Evolutionary conservation across 2,329 filamentous ascomycete genomes (phyloP).

Genomic region (Lachnellula arida): DNA sequence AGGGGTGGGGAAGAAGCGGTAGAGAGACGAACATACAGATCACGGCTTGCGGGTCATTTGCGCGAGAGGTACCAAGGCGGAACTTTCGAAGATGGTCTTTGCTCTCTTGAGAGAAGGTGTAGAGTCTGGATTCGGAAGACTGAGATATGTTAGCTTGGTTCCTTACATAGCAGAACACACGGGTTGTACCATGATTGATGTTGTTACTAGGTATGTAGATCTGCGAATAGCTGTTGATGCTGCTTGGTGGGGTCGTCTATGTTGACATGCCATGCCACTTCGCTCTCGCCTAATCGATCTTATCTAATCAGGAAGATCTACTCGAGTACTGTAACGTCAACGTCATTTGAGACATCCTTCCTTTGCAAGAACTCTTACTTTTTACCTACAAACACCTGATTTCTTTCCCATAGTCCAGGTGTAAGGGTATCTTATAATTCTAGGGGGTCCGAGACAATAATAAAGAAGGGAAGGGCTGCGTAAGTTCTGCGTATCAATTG

Average conservation of each 20-base stretch:
- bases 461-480: constrained; percentile 45
- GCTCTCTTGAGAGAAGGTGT: constrained; percentile 87
- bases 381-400: too few species aligned
- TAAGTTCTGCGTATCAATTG: constrained; percentile 26
- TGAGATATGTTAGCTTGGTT: constrained; percentile 4
- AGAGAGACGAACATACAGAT: constrained; percentile 69
- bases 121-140: constrained; percentile 77
- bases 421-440: too few species aligned
- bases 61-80: constrained; percentile 81
- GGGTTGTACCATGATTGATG: neutral
- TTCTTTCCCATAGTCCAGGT: too few species aligned
- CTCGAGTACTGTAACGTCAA: too few species aligned
- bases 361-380: too few species aligned
- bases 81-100: constrained; percentile 92
- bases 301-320: neutral
- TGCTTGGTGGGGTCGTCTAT: neutral
- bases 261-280: neutral
- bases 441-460: too few species aligned
- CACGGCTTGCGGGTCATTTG: constrained; percentile 81
- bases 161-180: neutral
- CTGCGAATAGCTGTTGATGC: neutral
- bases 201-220: neutral
- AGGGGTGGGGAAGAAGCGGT: neutral
- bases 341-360: too few species aligned
- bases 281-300: neutral